Conservation (phyloP, 257 asterid species). For the Solanum chaucha region DNA sequence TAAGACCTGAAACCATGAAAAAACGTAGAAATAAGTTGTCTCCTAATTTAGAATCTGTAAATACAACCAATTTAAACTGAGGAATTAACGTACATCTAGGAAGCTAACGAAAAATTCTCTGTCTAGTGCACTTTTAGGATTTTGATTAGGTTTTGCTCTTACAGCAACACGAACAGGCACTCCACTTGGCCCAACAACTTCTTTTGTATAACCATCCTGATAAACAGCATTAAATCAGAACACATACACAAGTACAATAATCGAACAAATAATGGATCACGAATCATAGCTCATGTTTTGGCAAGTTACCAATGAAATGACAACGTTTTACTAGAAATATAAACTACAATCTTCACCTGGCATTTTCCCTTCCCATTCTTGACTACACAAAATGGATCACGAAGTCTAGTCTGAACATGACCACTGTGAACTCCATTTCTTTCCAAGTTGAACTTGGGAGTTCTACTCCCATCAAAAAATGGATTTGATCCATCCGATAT, state of each 20-base stretch:
- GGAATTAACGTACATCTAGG: slow-evolving; percentile 41
- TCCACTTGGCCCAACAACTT: slow-evolving; percentile 37
- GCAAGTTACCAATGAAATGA: neutral
- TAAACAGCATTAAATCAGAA: neutral
- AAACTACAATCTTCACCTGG: slow-evolving; percentile 31
- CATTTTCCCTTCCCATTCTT: slow-evolving; percentile 61
- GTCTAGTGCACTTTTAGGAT: slow-evolving; percentile 27
- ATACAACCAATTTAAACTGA: neutral
- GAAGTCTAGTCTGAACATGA: slow-evolving; percentile 63
- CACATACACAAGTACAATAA: neutral
- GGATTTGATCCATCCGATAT: slow-evolving; percentile 64
- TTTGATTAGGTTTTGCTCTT: slow-evolving; percentile 53
- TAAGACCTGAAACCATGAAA: slow-evolving; percentile 42
- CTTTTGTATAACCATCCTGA: slow-evolving; percentile 73
- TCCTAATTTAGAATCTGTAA: neutral
- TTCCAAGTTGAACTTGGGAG: slow-evolving; percentile 38
- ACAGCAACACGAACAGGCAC: slow-evolving; percentile 71
- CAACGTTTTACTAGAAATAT: neutral
- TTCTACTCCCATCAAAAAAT: slow-evolving; percentile 34
- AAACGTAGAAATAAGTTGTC: neutral
- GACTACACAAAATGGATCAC: slow-evolving; percentile 65
- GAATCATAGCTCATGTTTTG: neutral
- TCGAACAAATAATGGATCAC: neutral
- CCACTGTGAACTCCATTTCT: slow-evolving; percentile 70
- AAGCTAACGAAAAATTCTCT: slow-evolving; percentile 53